phyloP scores from a whole-genome alignment of 2,329 filamentous ascomycete genomes.

The Triangularia setosa region DNA sequence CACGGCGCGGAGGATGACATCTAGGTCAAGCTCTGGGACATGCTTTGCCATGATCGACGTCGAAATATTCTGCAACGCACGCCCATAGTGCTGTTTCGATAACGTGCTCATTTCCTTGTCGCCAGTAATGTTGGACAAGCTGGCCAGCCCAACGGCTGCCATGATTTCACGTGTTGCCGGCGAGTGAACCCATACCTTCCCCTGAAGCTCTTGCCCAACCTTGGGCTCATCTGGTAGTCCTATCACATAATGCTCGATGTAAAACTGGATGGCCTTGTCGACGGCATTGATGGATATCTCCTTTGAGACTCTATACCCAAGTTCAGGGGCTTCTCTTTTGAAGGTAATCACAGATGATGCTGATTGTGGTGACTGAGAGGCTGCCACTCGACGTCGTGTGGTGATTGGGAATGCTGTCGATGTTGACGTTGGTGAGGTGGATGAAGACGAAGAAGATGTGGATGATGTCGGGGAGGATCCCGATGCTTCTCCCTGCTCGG shows the following conservation, averaged over 20 bases:
- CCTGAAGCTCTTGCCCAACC: constrained; percentile 35
- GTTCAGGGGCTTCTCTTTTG: neutral
- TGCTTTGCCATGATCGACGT: constrained; percentile 34
- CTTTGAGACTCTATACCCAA: constrained; percentile 25
- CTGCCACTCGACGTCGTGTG: constrained; percentile 6
- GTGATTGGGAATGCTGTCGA: constrained; percentile 22
- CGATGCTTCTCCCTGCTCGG: constrained; percentile 20
- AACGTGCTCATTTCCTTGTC: constrained; percentile 43
- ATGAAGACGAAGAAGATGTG: constrained; percentile 17
- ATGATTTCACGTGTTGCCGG: constrained; percentile 46
- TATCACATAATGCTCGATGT: constrained; percentile 48
- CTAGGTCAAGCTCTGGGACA: constrained; percentile 33
- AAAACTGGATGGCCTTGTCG: constrained; percentile 49
- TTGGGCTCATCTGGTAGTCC: constrained; percentile 49
- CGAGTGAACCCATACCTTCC: constrained; percentile 36
- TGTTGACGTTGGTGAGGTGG: constrained; percentile 26
- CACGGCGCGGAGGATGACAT: constrained; percentile 49
- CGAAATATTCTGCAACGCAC: constrained; percentile 47
- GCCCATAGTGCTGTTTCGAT: constrained; percentile 51
- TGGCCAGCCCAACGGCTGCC: constrained; percentile 55
- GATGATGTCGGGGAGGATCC: constrained; percentile 27
- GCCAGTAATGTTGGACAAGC: constrained; percentile 50
- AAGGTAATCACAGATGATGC: constrained; percentile 4
- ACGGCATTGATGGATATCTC: constrained; percentile 41
- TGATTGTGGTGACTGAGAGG: constrained; percentile 8